These are phyloP conservation scores for Aquilaria malaccensis DNA, from an alignment of 345 rosid genomes.

Conservation along the genomic window DNA sequence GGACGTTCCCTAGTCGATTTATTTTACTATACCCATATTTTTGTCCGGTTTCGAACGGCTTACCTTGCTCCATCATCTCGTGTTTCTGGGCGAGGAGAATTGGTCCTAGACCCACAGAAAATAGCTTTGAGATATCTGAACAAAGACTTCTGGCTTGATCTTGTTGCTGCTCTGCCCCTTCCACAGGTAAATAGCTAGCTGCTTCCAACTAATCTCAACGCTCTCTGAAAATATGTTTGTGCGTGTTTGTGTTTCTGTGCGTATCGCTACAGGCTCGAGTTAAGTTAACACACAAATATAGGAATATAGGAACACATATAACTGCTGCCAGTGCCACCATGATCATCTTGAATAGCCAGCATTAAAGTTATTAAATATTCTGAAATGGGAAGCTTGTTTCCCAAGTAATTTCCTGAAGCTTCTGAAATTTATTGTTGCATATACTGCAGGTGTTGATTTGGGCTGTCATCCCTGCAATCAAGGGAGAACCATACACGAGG, in stretches of 20 bases:
- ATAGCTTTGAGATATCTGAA: slow-evolving; percentile 39
- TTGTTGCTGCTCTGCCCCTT: slow-evolving; percentile 41
- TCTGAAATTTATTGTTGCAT: no score
- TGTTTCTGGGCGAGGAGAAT: slow-evolving; percentile 60
- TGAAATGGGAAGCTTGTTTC: no score
- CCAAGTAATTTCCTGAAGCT: no score
- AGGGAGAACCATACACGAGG: slow-evolving; percentile 5
- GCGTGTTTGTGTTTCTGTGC: no score
- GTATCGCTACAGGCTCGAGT: no score
- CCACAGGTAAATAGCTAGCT: slow-evolving; percentile 41
- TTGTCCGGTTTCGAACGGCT: slow-evolving; percentile 44
- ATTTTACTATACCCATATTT: slow-evolving; percentile 39
- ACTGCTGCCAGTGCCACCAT: no score
- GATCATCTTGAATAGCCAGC: no score
- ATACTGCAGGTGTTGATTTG: slow-evolving; percentile 40
- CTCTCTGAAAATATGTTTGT: no score
- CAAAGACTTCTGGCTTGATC: slow-evolving; percentile 41
- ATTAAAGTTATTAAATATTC: no score
- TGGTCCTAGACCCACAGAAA: slow-evolving; percentile 36
- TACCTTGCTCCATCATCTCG: slow-evolving; percentile 62
- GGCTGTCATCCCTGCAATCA: slow-evolving; percentile 33
- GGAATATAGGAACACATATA: no score
- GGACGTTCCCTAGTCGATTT: slow-evolving; percentile 34
- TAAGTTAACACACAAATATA: no score
- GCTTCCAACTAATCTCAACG: no score